phyloP scores from a whole-genome alignment of 495 filamentous ascomycete species.

The Daldinia vernicosa region DNA sequence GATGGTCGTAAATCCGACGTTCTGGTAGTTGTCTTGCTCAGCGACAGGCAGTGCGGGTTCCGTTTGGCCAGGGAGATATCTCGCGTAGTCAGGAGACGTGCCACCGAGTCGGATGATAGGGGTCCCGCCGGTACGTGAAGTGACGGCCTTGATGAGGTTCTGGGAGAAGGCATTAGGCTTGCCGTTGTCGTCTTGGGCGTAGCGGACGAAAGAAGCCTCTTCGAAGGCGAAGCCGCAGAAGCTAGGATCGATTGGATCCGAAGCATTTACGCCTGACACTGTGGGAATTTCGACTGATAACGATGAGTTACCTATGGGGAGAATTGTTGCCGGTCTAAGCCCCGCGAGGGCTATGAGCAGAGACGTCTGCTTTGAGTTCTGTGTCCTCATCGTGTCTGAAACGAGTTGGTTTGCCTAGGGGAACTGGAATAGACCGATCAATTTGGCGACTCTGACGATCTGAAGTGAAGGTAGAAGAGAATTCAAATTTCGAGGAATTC shows the following conservation, averaged over 20 bases:
- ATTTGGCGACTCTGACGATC: not conserved
- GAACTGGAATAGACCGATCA: not conserved
- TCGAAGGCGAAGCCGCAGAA: slow-evolving; percentile 46
- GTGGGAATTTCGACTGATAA: slow-evolving; percentile 26
- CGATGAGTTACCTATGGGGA: slow-evolving; percentile 18
- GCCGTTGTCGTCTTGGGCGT: slow-evolving; percentile 39
- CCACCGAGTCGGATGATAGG: slow-evolving; percentile 46
- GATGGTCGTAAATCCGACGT: slow-evolving; percentile 44
- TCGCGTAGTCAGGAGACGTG: slow-evolving; percentile 44
- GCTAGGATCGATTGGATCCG: slow-evolving; percentile 32
- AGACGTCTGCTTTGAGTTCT: not conserved
- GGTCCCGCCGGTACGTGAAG: slow-evolving; percentile 40
- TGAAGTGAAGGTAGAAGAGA: not conserved
- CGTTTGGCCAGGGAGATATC: slow-evolving; percentile 42
- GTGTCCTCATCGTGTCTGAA: slow-evolving; percentile 15
- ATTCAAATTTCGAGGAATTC: not conserved
- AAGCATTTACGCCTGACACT: slow-evolving; percentile 8
- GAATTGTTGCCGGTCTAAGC: slow-evolving; percentile 15
- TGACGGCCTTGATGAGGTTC: slow-evolving; percentile 44
- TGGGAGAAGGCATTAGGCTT: slow-evolving; percentile 41
- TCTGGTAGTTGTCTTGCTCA: slow-evolving; percentile 45
- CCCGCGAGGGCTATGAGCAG: slow-evolving; percentile 24
- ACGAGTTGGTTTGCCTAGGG: not conserved
- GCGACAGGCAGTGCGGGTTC: slow-evolving; percentile 40
- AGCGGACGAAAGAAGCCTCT: slow-evolving; percentile 42